A percentile compares a stretch with the other conserved stretches of the same genome.
These are phyloP conservation scores for Porcisia hertigi DNA, from an alignment of 208 protist genomes.

Conservation along the genomic window DNA sequence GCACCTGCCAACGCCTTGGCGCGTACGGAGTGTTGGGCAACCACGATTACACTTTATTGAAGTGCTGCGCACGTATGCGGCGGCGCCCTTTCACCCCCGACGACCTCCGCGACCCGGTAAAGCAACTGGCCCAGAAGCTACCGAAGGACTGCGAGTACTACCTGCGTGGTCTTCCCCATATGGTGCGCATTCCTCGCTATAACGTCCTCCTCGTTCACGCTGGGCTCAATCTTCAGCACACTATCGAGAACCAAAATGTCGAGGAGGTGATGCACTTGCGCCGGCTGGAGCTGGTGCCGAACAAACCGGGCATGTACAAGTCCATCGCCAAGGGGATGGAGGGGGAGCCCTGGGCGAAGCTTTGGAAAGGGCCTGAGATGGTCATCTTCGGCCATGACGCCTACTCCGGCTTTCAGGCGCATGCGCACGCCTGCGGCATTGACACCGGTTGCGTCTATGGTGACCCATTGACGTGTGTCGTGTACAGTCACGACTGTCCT, in stretches of 20 bases:
- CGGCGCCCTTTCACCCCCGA: slow-evolving; percentile 46
- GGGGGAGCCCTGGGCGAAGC: slow-evolving; percentile 63
- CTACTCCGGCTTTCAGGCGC: slow-evolving; percentile 68
- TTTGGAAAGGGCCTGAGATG: slow-evolving; percentile 81
- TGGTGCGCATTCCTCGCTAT: slow-evolving; percentile 80
- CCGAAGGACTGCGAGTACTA: slow-evolving; percentile 81
- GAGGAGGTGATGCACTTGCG: slow-evolving; percentile 86
- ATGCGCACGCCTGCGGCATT: slow-evolving; percentile 78
- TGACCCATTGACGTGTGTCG: slow-evolving; percentile 72
- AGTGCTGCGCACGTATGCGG: slow-evolving; percentile 51
- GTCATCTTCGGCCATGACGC: slow-evolving; percentile 93
- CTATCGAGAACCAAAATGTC: slow-evolving; percentile 73
- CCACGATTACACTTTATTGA: slow-evolving; percentile 87
- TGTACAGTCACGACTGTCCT: slow-evolving; percentile 49
- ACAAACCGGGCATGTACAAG: slow-evolving; percentile 31
- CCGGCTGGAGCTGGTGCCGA: slow-evolving; percentile 50
- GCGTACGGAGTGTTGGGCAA: slow-evolving; percentile 89
- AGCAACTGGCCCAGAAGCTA: slow-evolving; percentile 70
- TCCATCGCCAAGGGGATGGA: slow-evolving; percentile 64
- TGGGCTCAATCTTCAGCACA: slow-evolving; percentile 62
- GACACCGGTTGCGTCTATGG: slow-evolving; percentile 93
- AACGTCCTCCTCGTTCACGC: slow-evolving; percentile 88
- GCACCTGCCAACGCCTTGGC: slow-evolving; percentile 53
- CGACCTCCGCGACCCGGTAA: slow-evolving; percentile 78
- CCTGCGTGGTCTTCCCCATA: slow-evolving; percentile 80